Evolutionary conservation across 257 asterid genomes (phyloP), one percentile per base, ranked within the genome.

Genomic region (Ilex asprella): DNA sequence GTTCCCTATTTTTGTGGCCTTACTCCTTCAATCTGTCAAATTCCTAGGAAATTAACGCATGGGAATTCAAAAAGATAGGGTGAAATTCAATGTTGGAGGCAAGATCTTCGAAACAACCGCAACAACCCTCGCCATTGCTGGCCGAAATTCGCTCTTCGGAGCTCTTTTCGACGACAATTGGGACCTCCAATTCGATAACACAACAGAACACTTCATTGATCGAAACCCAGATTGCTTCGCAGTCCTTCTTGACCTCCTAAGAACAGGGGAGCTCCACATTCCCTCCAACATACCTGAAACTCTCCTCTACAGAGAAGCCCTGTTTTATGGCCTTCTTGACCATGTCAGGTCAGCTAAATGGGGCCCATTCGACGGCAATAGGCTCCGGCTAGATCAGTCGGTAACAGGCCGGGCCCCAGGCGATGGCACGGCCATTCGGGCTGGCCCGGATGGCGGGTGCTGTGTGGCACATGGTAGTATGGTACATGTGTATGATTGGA

Each of bases 401-500:
- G 62, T 86, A 12, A 70, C 76, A 0, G 97, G 97, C 10, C 79
- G 71, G 65, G 97, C 97, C 2, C 97, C 97, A 0, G 97, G 97
- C 0, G 96, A 91, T 7, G 96, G 96, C 1, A 91, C 97, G 0
- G 97, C 96, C 61, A 91, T 91, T 30, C 79, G 97, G 60, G 97
- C 96, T 0, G 89, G 95, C 0, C 96, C 96, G 0, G 95, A 84
- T 61, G 97, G 97, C 2, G 95, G 97, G 3, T 88, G 95, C 59
- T 91, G 97, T 53, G 97, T 91, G 52, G 97, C 96, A 10, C 95
- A 91, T 56, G 97, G 97, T 2, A 82, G 93, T 61, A 76, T 91
- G 89, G 97, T 91, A 43, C 97, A 91, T 61, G 94, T 91, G 32
- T 91, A 91, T 63, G 96, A 87, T 63, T 91, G 97, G 97, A 88